Conservation (phyloP, 352 stramenopile species). For the Phytophthora pini region DNA sequence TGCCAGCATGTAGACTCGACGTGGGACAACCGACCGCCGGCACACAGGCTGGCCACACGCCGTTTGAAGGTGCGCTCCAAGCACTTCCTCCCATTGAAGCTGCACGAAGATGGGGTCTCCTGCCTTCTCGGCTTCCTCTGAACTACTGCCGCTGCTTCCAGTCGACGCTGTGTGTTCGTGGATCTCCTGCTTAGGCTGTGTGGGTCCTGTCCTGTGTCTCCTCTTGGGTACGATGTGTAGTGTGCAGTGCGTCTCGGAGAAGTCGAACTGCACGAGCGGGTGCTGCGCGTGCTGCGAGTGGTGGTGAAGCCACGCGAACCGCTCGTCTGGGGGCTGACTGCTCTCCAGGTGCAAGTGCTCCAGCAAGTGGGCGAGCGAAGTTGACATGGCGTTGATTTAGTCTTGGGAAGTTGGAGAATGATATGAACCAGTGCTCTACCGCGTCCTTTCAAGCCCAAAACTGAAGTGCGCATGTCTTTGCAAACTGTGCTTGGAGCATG, state of each 20-base stretch:
- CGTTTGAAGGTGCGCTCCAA: conserved; percentile 54
- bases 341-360: conserved; percentile 31
- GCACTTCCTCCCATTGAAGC: conserved; percentile 53
- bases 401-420: conserved; percentile 19
- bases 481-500: background rate
- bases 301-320: conserved; percentile 27
- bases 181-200: background rate
- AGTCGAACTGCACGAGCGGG: conserved; percentile 29
- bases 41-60: conserved; percentile 44
- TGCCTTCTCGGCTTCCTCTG: conserved; percentile 16
- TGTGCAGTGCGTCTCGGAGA: conserved; percentile 23
- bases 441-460: background rate
- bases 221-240: conserved; percentile 20
- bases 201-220: conserved; percentile 1
- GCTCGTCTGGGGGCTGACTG: conserved; percentile 21
- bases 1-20: conserved; percentile 46
- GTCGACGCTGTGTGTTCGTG: conserved; percentile 11
- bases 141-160: conserved; percentile 23
- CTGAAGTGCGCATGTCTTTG: conserved; percentile 6
- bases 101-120: conserved; percentile 17
- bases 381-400: conserved; percentile 12
- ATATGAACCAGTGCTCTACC: background rate
- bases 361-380: conserved; percentile 21
- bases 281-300: conserved; percentile 28
- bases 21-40: conserved; percentile 18